Evolutionary conservation across 2,329 filamentous ascomycete species (phyloP), one percentile per base, ranked within the genome.

Genomic region (Ophiocordyceps camponoti-floridani): DNA sequence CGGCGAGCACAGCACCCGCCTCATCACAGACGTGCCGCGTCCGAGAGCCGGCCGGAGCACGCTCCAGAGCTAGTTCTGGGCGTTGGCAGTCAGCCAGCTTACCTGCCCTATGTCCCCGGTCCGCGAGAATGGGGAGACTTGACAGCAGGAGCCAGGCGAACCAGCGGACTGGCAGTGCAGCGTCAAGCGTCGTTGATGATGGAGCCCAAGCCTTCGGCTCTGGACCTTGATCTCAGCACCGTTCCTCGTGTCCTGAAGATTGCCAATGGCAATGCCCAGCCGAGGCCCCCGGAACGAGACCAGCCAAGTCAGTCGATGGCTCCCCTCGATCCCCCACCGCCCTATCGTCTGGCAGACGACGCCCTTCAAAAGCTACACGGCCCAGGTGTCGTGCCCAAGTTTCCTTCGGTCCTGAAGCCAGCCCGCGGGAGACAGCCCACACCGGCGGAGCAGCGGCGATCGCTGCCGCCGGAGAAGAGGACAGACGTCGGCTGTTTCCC

Each of bases 131-230:
- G n/a, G 44, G 42, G 23, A 38, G 35, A 38, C n/a, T 38, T n/a
- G 6, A 53, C 31, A 38, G 47, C 18, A 4, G 28, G 33, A 14
- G 30, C 12, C 9, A 18, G 16, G 45, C 47, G 19, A 40, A 48
- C 35, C n/a, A 41, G 44, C 8, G n/a, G 14, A 4, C 31, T 14
- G 31, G 53, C 54, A 3, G 45, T 61, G 27, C 53, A 57, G 13
- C 55, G 54, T 4, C 53, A 55, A 2, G 51, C 45, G 1, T 53
- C 53, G 0, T 43, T 58, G 14, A 52, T 54, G 47, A 47, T 51
- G 40, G 53, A 52, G 8, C 11, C 45, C 10, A 54, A 51, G 16
- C 46, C 52, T 10, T 12, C 13, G 9, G 45, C 47, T 5, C 49
- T 51, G 13, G 46, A 51, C 30, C 47, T 58, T 4, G 46, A 50